These are phyloP conservation scores for Cladosporium austrohemisphaericum DNA, from an alignment of 2,329 filamentous ascomycete genomes.

Conservation along the genomic window DNA sequence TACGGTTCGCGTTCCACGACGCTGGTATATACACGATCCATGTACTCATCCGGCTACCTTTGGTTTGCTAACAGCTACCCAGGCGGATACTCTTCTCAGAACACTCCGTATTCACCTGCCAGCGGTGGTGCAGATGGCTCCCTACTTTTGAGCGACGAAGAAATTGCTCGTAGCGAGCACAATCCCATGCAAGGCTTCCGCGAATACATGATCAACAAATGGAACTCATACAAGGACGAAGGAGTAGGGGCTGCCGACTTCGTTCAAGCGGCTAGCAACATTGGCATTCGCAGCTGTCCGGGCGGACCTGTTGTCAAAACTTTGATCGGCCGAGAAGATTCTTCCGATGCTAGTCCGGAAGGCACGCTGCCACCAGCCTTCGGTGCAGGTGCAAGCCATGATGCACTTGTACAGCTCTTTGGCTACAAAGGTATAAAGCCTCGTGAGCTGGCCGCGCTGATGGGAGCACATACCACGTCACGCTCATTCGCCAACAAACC, in stretches of 20 bases:
- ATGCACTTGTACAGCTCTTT: conserved; percentile 47
- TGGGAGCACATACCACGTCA: conserved; percentile 53
- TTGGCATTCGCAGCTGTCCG: conserved; percentile 39
- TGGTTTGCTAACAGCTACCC: neutral
- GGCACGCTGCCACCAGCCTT: conserved; percentile 46
- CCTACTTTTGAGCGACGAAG: conserved; percentile 36
- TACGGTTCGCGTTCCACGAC: conserved; percentile 34
- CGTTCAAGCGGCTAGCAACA: conserved; percentile 46
- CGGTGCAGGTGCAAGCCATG: conserved; percentile 33
- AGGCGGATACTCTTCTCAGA: conserved; percentile 19
- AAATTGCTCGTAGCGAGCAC: conserved; percentile 38
- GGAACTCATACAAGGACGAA: conserved; percentile 25
- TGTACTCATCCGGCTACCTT: neutral
- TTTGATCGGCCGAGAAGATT: conserved; percentile 48
- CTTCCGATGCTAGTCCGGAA: conserved; percentile 37
- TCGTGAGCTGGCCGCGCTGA: conserved; percentile 50
- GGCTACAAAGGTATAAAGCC: conserved; percentile 49
- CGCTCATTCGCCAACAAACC: conserved; percentile 39
- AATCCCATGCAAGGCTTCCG: conserved; percentile 45
- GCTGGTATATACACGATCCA: conserved; percentile 11
- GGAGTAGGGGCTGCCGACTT: conserved; percentile 51
- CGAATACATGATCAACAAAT: conserved; percentile 38
- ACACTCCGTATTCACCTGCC: conserved; percentile 23
- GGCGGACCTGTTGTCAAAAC: conserved; percentile 18
- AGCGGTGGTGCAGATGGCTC: conserved; percentile 40